phyloP scores from a whole-genome alignment of 2,329 filamentous ascomycete genomes.

The Penicillium decumbens region DNA sequence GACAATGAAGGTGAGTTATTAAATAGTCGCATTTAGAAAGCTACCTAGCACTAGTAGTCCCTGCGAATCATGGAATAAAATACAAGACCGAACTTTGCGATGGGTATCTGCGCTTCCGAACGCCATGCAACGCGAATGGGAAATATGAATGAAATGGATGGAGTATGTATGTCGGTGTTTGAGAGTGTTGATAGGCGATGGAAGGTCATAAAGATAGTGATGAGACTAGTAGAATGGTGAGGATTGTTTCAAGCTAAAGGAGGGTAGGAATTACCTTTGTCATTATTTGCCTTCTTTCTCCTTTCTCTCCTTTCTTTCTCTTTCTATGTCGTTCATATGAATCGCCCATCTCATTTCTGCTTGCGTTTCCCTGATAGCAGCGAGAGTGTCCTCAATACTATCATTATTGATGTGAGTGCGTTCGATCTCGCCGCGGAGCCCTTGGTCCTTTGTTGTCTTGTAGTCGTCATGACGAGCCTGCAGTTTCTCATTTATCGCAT shows the following conservation, averaged over 20 bases:
- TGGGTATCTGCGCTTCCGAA: slow-evolving; percentile 24
- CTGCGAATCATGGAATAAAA: background rate
- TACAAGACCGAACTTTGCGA: slow-evolving; percentile 9
- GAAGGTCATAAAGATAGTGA: background rate
- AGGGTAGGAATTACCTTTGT: slow-evolving; percentile 1
- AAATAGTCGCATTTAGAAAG: too few species aligned
- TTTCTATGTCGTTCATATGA: slow-evolving; percentile 31
- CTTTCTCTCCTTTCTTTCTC: slow-evolving; percentile 4
- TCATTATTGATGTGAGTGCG: slow-evolving; percentile 28
- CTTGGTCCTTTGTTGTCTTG: slow-evolving; percentile 40
- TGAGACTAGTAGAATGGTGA: background rate
- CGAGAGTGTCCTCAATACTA: slow-evolving; percentile 36
- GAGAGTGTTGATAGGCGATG: background rate
- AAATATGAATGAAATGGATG: slow-evolving; percentile 7
- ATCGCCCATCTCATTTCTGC: slow-evolving; percentile 49
- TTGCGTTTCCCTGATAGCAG: slow-evolving; percentile 40
- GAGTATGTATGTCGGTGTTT: background rate
- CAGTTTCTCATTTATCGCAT: slow-evolving; percentile 40
- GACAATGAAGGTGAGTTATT: too few species aligned
- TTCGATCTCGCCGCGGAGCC: slow-evolving; percentile 34
- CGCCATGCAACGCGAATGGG: slow-evolving; percentile 17
- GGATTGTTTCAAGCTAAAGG: background rate
- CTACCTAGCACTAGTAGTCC: background rate
- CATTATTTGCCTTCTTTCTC: slow-evolving; percentile 24
- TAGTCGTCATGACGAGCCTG: slow-evolving; percentile 41